Base-by-base conservation (phyloP, 495 filamentous ascomycete genomes). In the Chaetomium cochliodes region DNA sequence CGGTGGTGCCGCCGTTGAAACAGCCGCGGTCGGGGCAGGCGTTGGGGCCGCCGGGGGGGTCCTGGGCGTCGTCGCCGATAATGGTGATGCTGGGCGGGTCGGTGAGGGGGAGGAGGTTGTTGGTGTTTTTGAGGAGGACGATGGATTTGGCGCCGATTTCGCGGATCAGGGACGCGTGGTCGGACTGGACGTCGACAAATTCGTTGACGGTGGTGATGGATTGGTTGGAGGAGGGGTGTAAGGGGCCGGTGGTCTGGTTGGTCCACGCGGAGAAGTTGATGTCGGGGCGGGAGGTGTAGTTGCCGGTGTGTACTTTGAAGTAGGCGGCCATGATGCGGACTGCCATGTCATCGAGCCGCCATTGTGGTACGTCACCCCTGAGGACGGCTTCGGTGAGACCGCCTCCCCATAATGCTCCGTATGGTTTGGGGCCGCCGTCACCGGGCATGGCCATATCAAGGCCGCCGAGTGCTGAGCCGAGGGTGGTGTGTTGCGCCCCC, bases 361-460 rank as follows among this genome's bases (percentile, higher is more conserved):
- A 42, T n/a, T 58, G 37, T 0, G 33, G 37, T 3, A 58, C 20
- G 37, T 42, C 39, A 2, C 55, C 55, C 37, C 18, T 58, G 20
- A 42, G 33, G 20, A 58, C 55, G 18, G 55, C 55, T n/a, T 42
- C 55, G 37, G 55, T 44, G 37, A 58, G 37, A 8, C n/a, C 55
- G 8, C 55, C 55, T 20, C 55, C 55, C 55, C 55, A 58, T 5
- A 23, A 15, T 8, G 39, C 11, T 0, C 39, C 20, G 55, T 58
- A 58, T 6, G 33, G 53, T 8, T n/a, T 6, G 3, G 55, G 55
- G 11, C 55, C 55, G 37, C 33, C 33, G 39, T 44, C 55, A 15
- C 55, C 55, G n/a, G 55, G 55, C 55, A 58, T 58, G 12, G 33
- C 55, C 55, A 58, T 58, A 37, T 58, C 55, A 22, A 58, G 55